Conservation (phyloP, 1,284 basidiomycete species). For the Sporisorium scitamineum region DNA sequence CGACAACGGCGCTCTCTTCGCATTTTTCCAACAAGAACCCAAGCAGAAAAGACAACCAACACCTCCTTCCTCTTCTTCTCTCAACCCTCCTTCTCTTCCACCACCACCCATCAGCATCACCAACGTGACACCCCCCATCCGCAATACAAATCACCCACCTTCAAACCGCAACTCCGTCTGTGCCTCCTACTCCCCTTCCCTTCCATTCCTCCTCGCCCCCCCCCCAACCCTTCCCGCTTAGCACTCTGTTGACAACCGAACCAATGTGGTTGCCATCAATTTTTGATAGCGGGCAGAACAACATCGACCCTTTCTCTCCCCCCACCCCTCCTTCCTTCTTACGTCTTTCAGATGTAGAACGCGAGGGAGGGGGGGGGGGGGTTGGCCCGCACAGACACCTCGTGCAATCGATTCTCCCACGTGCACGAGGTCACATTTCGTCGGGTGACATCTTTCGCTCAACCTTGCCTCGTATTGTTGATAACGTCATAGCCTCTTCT, state of each 20-base stretch:
- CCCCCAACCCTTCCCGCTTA: constrained; percentile 33
- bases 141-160: neutral
- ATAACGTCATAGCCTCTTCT: neutral
- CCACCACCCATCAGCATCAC: constrained; percentile 3
- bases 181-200: neutral
- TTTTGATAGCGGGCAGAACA: constrained; percentile 55
- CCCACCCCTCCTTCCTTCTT: neutral
- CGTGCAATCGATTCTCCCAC: constrained; percentile 26
- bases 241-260: constrained; percentile 57
- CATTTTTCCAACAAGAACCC: neutral
- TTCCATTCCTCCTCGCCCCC: neutral
- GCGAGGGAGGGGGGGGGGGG: neutral
- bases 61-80: neutral
- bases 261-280: constrained; percentile 59
- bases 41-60: neutral
- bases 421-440: constrained; percentile 47
- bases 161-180: neutral
- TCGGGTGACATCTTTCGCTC: constrained; percentile 38
- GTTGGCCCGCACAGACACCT: constrained; percentile 50
- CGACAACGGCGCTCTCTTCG: constrained; percentile 3
- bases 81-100: neutral
- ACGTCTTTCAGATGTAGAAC: neutral
- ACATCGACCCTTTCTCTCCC: constrained; percentile 13
- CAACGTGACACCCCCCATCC: neutral
- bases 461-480: neutral